Evolutionary conservation across 768 basidiomycete species (phyloP).

Genomic region (Suillus americanus): DNA sequence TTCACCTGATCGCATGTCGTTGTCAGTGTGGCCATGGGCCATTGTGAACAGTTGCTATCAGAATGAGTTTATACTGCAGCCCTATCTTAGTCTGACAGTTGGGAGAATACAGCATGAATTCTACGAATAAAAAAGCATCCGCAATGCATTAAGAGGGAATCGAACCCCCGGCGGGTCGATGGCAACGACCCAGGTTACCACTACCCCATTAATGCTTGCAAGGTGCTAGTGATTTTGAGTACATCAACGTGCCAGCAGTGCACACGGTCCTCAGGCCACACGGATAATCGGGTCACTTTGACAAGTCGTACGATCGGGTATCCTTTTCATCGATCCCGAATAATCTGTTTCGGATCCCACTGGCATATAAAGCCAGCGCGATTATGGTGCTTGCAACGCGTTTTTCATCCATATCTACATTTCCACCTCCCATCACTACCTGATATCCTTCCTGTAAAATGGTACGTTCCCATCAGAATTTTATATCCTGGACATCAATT

Average conservation of each 20-base stretch:
- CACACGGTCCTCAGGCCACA: background rate
- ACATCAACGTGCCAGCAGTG: background rate
- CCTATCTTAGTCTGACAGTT: background rate
- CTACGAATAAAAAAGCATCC: background rate
- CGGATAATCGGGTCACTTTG: background rate
- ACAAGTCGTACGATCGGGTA: conserved; percentile 1
- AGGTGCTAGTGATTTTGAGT: fast-evolving
- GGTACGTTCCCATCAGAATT: conserved; percentile 35
- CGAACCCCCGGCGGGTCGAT: conserved; percentile 75
- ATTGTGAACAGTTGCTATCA: background rate
- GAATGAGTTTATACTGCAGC: background rate
- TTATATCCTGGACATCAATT: background rate
- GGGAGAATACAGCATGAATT: background rate
- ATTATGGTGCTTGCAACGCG: conserved; percentile 43
- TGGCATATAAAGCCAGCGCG: conserved; percentile 15
- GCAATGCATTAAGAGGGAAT: conserved; percentile 70
- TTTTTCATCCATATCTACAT: conserved; percentile 35
- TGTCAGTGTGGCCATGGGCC: background rate
- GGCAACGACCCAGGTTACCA: conserved; percentile 36
- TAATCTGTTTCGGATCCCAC: conserved; percentile 1
- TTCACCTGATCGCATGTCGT: background rate
- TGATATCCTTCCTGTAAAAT: conserved; percentile 42
- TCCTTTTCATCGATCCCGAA: background rate
- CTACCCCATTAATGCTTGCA: conserved; percentile 31
- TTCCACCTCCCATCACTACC: conserved; percentile 39